These are phyloP conservation scores for Zizania palustris DNA, from an alignment of 202 grass and related monocot genomes.

Conservation along the genomic window DNA sequence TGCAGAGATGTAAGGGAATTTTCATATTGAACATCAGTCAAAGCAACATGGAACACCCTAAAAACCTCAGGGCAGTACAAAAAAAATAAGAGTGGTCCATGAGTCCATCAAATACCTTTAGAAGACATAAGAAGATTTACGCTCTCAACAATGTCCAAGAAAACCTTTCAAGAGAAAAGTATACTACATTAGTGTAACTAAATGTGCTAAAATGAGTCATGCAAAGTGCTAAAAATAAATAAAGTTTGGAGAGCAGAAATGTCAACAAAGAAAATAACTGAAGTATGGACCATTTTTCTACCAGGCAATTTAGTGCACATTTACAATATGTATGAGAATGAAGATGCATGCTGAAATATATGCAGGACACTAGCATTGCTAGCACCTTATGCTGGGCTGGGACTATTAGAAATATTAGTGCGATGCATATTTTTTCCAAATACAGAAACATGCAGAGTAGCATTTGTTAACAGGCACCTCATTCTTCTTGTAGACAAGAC, in stretches of 20 bases:
- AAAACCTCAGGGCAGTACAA: slow-evolving; percentile 9
- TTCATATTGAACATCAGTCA: slow-evolving; percentile 18
- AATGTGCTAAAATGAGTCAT: slow-evolving; percentile 5
- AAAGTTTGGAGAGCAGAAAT: slow-evolving; percentile 5
- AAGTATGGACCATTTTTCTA: slow-evolving; percentile 12
- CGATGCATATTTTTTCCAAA: not conserved
- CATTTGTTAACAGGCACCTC: slow-evolving; percentile 54
- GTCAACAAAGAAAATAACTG: not conserved
- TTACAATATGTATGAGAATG: slow-evolving; percentile 6
- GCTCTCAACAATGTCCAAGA: slow-evolving; percentile 99
- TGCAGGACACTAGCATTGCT: slow-evolving; percentile 15
- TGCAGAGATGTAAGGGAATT: slow-evolving; percentile 41
- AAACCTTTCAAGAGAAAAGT: slow-evolving; percentile 68
- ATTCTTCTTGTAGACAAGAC: slow-evolving; percentile 98
- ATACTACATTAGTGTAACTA: slow-evolving; percentile 31
- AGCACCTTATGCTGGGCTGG: not conserved
- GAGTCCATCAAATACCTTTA: slow-evolving; percentile 66
- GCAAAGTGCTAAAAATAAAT: slow-evolving; percentile 12
- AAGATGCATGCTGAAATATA: slow-evolving; percentile 28
- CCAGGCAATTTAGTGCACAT: slow-evolving; percentile 14
- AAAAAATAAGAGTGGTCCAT: slow-evolving; percentile 24
- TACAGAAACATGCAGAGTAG: too few species aligned
- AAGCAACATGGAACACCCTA: slow-evolving; percentile 9
- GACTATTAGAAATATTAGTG: not conserved
- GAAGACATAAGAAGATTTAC: slow-evolving; percentile 99